Conservation (phyloP, 495 filamentous ascomycete species). For the Pseudotulostoma volvatum region DNA sequence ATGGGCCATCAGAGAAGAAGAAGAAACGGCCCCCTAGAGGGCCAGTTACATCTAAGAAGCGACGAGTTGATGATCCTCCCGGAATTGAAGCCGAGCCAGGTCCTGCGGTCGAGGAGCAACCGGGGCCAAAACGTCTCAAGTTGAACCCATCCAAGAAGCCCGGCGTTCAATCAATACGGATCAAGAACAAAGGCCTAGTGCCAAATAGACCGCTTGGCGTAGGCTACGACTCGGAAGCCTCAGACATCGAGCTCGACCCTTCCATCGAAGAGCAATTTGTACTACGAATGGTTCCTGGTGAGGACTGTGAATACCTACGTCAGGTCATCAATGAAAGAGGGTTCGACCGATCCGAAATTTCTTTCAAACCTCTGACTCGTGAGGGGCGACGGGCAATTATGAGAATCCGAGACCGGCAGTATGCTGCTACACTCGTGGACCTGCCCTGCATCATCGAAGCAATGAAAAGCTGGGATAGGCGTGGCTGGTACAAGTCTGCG, state of each 20-base stretch:
- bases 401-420: slow-evolving; percentile 49
- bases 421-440: slow-evolving; percentile 72
- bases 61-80: slow-evolving; percentile 19
- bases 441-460: slow-evolving; percentile 83
- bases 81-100: slow-evolving; percentile 13
- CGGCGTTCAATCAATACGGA: slow-evolving; percentile 31
- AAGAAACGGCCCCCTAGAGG: slow-evolving; percentile 17
- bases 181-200: slow-evolving; percentile 42
- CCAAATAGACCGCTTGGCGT: slow-evolving; percentile 53
- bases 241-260: slow-evolving; percentile 75
- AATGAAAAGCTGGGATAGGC: slow-evolving; percentile 93
- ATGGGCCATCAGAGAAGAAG: slow-evolving; percentile 16
- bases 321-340: slow-evolving; percentile 52
- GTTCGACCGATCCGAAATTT: slow-evolving; percentile 52
- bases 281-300: slow-evolving; percentile 70
- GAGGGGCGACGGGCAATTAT: slow-evolving; percentile 62
- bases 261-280: slow-evolving; percentile 77
- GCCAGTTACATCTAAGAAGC: slow-evolving; percentile 20
- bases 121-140: slow-evolving; percentile 29
- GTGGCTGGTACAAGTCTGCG: slow-evolving; percentile 78
- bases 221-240: slow-evolving; percentile 94
- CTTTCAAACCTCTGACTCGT: slow-evolving; percentile 59
- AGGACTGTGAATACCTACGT: slow-evolving; percentile 67
- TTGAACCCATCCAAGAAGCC: slow-evolving; percentile 29
- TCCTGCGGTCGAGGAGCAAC: slow-evolving; percentile 3